These are phyloP conservation scores for Carallia brachiata DNA, from an alignment of 345 rosid genomes.

Conservation along the genomic window DNA sequence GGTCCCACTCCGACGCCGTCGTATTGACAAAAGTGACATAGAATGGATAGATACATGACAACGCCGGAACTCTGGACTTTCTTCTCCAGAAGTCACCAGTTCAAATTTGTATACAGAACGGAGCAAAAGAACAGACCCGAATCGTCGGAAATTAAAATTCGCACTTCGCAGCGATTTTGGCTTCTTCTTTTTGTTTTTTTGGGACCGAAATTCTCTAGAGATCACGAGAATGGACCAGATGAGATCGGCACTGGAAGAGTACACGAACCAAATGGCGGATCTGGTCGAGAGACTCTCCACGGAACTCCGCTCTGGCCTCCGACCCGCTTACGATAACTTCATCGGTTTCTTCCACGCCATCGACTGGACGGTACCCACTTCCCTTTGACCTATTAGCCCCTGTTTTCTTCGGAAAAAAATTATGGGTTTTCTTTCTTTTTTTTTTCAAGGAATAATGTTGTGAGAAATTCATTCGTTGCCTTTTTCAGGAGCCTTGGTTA, in stretches of 20 bases:
- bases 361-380: conserved; percentile 71
- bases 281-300: conserved; percentile 75
- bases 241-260: conserved; percentile 66
- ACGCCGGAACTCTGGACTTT: too few species aligned
- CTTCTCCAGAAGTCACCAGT: too few species aligned
- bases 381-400: background rate
- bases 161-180: too few species aligned
- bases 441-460: too few species aligned
- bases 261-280: conserved; percentile 79
- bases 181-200: background rate
- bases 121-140: too few species aligned
- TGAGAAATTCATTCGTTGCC: background rate
- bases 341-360: conserved; percentile 87
- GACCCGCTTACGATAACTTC: conserved; percentile 74
- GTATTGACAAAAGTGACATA: too few species aligned
- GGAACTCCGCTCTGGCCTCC: conserved; percentile 71
- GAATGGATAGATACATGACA: too few species aligned
- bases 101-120: too few species aligned
- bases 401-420: background rate
- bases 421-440: background rate
- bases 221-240: conserved; percentile 55
- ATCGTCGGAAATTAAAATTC: too few species aligned
- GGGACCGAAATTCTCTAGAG: background rate
- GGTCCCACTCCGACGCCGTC: too few species aligned
- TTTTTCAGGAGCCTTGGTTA: conserved; percentile 76